Evolutionary conservation across 306 rosid species (phyloP), one percentile per base, ranked within the genome.

Genomic region (Glycine soja): DNA sequence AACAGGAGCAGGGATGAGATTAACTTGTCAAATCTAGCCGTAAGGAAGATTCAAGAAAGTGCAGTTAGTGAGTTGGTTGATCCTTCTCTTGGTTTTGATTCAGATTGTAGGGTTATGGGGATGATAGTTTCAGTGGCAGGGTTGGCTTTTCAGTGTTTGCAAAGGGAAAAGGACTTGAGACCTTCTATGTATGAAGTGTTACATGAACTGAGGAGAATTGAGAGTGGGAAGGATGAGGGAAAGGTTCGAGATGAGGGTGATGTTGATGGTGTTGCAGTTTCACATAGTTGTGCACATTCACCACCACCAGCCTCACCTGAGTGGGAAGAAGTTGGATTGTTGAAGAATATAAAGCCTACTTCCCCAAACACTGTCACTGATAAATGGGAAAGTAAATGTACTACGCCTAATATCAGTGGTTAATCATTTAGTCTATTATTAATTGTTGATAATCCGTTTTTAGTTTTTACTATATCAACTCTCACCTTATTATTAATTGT

Each of bases 141-240:
- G 19, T 87, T 94, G 87, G 98, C 97, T 47, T 89, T 92, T 59
- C 94, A 45, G 3, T 94, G 98, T 80, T 77, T 94, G 83, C 94
- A 90, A 74, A 84, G 66, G 87, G 91, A 90, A 70, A 89, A 82
- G 87, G 92, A 92, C 1, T 63, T 82, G 73, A 90, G 98, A 70
- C 97, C 98, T 71, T 73, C 90, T n/a, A 94, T 94, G 96, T 87
- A 83, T 16, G 92, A 90, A 74, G 91, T 90, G 0, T 80, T 89
- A 75, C 86, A 87, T 74, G 88, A 70, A 9, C 79, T 92, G 66
- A 84, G n/a, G 83, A 85, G 68, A n/a, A 94, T 90, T 62, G 85
- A 82, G 57, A 80, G 81, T 74, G 80, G 88, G 15, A 85, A 57
- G 8, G 85, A 84, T 30, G 75, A 53, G 36, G 38, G 67, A 24